phyloP scores from a whole-genome alignment of 352 stramenopile species.

The Phytophthora uliginosa region DNA sequence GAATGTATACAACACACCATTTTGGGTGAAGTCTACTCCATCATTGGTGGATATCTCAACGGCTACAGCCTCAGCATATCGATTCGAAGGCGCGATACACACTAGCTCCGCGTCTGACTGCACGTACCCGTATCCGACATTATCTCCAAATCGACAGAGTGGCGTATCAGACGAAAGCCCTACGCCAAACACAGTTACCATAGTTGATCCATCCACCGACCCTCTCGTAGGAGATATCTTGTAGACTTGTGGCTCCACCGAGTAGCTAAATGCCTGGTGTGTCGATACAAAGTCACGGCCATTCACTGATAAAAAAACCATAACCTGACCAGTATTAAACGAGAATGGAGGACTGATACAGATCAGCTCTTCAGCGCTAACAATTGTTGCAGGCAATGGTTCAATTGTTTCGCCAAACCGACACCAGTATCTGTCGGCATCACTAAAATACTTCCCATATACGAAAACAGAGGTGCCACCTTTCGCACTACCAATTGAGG shows the following conservation, averaged over 20 bases:
- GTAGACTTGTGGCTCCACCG: constrained; percentile 44
- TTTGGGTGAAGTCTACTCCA: constrained; percentile 90
- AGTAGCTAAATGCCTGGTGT: constrained; percentile 63
- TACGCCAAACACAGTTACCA: constrained; percentile 57
- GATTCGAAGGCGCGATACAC: constrained; percentile 52
- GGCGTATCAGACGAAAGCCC: constrained; percentile 41
- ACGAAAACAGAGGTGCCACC: constrained; percentile 73
- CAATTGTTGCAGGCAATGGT: constrained; percentile 35
- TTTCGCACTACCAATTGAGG: constrained; percentile 43
- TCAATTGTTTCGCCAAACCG: constrained; percentile 62
- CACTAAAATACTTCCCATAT: constrained; percentile 62
- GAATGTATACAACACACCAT: constrained; percentile 75
- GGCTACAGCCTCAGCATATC: constrained; percentile 40
- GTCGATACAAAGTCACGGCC: constrained; percentile 72
- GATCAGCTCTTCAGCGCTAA: constrained; percentile 35
- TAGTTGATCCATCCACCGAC: constrained; percentile 59
- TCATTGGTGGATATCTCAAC: constrained; percentile 90
- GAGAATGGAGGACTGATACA: constrained; percentile 55
- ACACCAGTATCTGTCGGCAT: constrained; percentile 54
- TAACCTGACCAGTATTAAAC: constrained; percentile 22
- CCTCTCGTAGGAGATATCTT: constrained; percentile 61
- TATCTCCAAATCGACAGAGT: constrained; percentile 67
- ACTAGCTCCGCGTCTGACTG: constrained; percentile 46
- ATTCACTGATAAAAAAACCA: constrained; percentile 77
- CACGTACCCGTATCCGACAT: constrained; percentile 47